Conservation (phyloP, 768 basidiomycete species). For the Amanita polypyramis region DNA sequence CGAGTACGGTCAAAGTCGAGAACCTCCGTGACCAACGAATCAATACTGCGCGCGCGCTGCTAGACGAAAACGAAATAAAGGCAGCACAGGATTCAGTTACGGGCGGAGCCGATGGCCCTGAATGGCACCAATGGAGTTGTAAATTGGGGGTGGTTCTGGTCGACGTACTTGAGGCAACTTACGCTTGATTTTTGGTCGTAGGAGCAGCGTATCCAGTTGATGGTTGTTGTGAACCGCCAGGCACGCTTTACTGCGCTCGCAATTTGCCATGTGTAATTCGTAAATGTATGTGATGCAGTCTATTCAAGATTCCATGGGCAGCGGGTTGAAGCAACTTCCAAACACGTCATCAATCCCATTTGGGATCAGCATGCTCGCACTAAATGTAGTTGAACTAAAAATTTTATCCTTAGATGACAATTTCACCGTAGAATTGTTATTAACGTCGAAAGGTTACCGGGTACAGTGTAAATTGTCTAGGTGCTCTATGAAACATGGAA, state of each 20-base stretch:
- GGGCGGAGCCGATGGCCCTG: not conserved
- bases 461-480: not conserved
- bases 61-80: slow-evolving; percentile 1
- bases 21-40: not conserved
- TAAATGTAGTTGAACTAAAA: not conserved
- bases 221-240: too few species aligned
- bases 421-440: not conserved
- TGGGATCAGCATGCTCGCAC: not conserved
- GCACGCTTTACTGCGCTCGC: too few species aligned
- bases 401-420: not conserved
- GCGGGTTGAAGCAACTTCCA: not conserved
- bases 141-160: not conserved
- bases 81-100: slow-evolving; percentile 4
- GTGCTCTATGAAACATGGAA: not conserved
- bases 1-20: not conserved
- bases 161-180: not conserved
- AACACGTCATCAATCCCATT: not conserved
- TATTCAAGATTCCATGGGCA: not conserved
- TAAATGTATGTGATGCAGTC: not conserved
- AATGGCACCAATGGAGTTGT: not conserved
- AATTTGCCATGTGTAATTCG: not conserved
- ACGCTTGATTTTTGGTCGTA: not conserved
- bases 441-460: not conserved
- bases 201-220: too few species aligned
- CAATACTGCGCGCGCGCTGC: not conserved